Evolutionary conservation across 2,329 filamentous ascomycete genomes (phyloP).

Genomic region (Sclerotinia trifoliorum): DNA sequence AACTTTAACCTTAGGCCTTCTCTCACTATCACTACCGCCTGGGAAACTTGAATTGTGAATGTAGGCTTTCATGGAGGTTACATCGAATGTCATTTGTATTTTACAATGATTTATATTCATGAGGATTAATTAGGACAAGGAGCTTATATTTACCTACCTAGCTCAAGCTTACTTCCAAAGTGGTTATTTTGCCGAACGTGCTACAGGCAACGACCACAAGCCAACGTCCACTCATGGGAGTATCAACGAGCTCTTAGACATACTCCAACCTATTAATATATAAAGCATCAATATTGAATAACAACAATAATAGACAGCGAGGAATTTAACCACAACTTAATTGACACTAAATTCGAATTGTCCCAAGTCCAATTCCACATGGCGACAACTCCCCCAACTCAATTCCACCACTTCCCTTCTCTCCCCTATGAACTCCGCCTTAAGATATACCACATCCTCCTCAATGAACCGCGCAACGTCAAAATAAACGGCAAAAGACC

Average conservation of each 20-base stretch:
- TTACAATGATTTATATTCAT: too few relatives aligned
- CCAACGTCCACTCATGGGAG: not conserved
- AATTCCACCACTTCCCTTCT: slow-evolving; percentile 34
- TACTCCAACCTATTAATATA: not conserved
- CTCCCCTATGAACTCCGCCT: slow-evolving; percentile 37
- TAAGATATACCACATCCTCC: slow-evolving; percentile 33
- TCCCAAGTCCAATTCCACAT: not conserved
- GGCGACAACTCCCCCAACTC: slow-evolving; percentile 14
- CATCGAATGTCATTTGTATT: too few relatives aligned
- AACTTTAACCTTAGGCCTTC: too few relatives aligned
- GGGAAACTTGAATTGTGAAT: too few relatives aligned
- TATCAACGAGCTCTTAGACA: not conserved
- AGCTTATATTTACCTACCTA: too few relatives aligned
- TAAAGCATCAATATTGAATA: not conserved
- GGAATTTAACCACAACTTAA: too few relatives aligned
- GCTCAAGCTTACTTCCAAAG: too few relatives aligned
- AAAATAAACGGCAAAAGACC: slow-evolving; percentile 29
- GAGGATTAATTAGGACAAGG: too few relatives aligned
- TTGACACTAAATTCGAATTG: not conserved
- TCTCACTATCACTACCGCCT: too few relatives aligned
- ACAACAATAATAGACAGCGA: not conserved
- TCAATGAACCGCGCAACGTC: slow-evolving; percentile 29
- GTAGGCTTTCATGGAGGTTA: too few relatives aligned
- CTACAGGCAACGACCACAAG: not conserved
- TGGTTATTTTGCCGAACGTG: too few relatives aligned